Evolutionary conservation across 208 protist species (phyloP).

Genomic region (Trypanosoma cruzi): DNA sequence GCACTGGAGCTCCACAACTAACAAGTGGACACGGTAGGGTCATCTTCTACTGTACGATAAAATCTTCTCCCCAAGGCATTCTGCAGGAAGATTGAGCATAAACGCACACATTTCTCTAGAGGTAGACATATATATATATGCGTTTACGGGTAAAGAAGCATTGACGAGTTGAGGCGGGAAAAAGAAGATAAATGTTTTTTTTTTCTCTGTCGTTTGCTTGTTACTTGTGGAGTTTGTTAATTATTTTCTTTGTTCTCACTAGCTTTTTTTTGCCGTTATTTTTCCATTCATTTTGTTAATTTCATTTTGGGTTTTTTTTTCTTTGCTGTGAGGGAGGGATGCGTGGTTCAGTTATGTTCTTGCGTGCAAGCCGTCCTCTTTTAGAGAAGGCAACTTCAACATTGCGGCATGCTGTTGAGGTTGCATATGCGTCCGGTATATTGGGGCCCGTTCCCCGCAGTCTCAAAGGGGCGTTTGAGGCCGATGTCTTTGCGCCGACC

Average conservation of each 20-base stretch:
- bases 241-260: neutral
- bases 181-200: no score
- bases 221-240: neutral
- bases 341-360: slow-evolving; percentile 3
- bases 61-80: neutral
- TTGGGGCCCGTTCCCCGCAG: neutral
- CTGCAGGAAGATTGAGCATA: neutral
- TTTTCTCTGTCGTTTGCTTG: neutral
- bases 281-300: slow-evolving; percentile 1
- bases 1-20: neutral
- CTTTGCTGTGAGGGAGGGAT: neutral
- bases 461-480: neutral
- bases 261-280: slow-evolving; percentile 2
- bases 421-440: slow-evolving; percentile 20
- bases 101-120: neutral
- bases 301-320: neutral
- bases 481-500: slow-evolving; percentile 1
- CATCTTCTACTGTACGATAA: neutral
- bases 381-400: neutral
- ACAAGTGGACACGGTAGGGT: neutral
- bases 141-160: neutral
- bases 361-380: slow-evolving; percentile 4
- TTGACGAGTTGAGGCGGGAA: neutral
- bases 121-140: neutral
- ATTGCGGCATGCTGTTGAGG: slow-evolving; percentile 14